These are phyloP conservation scores for Schoenoplectus triqueter DNA, from an alignment of 202 grass and related monocot species.

Conservation along the genomic window DNA sequence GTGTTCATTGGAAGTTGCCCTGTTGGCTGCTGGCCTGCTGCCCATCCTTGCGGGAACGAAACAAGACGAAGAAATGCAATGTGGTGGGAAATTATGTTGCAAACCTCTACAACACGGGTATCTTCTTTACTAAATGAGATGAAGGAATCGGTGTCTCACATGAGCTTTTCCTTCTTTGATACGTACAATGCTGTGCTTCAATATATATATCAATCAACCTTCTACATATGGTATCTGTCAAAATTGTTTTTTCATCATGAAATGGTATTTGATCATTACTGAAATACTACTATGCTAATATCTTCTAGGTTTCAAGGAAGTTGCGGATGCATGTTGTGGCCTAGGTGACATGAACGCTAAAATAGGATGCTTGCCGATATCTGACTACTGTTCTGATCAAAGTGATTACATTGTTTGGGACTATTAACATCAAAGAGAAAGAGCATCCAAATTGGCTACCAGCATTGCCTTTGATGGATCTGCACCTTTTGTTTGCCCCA, in stretches of 20 bases:
- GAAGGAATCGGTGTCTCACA: not conserved
- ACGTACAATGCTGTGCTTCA: slow-evolving; percentile 46
- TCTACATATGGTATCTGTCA: slow-evolving; percentile 42
- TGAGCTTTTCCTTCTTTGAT: slow-evolving; percentile 59
- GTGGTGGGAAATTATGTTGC: slow-evolving; percentile 51
- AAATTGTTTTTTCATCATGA: not conserved
- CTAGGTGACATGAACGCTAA: slow-evolving; percentile 75
- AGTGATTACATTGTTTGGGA: slow-evolving; percentile 70
- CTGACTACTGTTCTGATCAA: slow-evolving; percentile 63
- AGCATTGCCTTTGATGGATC: slow-evolving; percentile 54
- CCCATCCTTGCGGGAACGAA: slow-evolving; percentile 57
- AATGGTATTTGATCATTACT: not conserved
- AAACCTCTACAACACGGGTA: slow-evolving; percentile 55
- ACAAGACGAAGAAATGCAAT: slow-evolving; percentile 49
- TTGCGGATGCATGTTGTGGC: slow-evolving; percentile 69
- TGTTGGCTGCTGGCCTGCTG: slow-evolving; percentile 70
- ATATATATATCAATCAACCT: slow-evolving; percentile 45
- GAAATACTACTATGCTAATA: not conserved
- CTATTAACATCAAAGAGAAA: slow-evolving; percentile 72
- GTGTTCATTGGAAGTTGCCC: slow-evolving; percentile 65
- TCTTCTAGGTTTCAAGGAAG: slow-evolving; percentile 51
- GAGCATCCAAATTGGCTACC: slow-evolving; percentile 48
- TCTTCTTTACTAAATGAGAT: slow-evolving; percentile 41
- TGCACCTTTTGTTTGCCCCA: slow-evolving; percentile 58
- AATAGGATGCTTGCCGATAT: slow-evolving; percentile 62